Percentiles rank a stretch among this genome's conserved stretches.
phyloP scores from a whole-genome alignment of 2,329 filamentous ascomycete genomes.

The Pestalotiopsis sp. region DNA sequence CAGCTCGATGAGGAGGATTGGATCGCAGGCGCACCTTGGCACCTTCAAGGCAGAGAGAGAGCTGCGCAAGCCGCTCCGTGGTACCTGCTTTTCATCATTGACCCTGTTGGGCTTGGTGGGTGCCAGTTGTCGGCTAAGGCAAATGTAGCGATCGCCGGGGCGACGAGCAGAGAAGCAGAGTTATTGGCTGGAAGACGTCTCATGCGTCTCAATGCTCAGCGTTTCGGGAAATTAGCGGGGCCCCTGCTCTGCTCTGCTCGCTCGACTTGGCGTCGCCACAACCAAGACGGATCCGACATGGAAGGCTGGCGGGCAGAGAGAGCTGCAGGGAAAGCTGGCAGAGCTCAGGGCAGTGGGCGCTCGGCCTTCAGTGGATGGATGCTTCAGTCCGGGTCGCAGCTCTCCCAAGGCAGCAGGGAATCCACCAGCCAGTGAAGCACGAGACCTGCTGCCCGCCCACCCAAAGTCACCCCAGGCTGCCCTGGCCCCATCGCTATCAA shows the following conservation, averaged over 20 bases:
- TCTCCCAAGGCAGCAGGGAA: background rate
- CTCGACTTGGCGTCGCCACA: background rate
- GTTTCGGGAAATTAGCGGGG: constrained; percentile 6
- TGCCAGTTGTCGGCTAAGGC: background rate
- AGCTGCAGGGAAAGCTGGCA: background rate
- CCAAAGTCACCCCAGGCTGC: background rate
- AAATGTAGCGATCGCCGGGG: background rate
- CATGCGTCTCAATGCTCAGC: background rate
- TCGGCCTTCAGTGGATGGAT: background rate
- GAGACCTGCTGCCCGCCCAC: background rate
- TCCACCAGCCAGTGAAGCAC: background rate
- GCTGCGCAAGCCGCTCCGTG: background rate
- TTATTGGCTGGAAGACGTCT: background rate
- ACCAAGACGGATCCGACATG: background rate
- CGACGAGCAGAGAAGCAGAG: background rate
- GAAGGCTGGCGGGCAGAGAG: background rate
- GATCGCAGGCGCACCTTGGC: background rate
- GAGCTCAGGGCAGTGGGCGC: background rate
- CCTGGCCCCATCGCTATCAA: constrained; percentile 1
- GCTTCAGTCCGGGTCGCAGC: background rate
- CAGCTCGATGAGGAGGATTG: background rate
- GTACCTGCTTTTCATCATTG: constrained; percentile 8
- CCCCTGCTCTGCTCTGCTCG: background rate
- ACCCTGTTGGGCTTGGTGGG: background rate
- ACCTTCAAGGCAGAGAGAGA: background rate